Evolutionary conservation across 768 basidiomycete species (phyloP).

Genomic region (Hygrophorus pudorinus): DNA sequence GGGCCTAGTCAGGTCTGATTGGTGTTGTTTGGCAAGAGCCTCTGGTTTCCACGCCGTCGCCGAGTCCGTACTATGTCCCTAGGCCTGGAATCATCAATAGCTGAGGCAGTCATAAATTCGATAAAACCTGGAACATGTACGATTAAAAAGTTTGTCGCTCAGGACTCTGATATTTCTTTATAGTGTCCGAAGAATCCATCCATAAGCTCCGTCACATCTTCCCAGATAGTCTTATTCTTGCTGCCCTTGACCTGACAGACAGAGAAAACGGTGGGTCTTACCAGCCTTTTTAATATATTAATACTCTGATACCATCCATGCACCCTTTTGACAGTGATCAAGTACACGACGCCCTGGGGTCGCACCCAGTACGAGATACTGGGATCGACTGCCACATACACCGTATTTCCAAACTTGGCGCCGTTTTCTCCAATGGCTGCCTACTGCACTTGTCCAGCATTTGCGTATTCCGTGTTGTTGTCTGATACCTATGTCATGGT

Average conservation of each 20-base stretch:
- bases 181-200: conserved; percentile 44
- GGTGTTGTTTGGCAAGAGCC: no score
- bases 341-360: conserved; percentile 47
- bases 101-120: conserved; percentile 3
- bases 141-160: background rate
- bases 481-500: conserved; percentile 60
- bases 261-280: conserved; percentile 44
- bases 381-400: conserved; percentile 50
- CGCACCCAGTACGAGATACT: conserved; percentile 56
- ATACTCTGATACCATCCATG: background rate
- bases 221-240: conserved; percentile 52
- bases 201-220: conserved; percentile 47
- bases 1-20: background rate
- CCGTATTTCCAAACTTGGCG: conserved; percentile 32
- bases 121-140: conserved; percentile 3
- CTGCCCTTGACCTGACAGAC: conserved; percentile 73
- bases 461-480: conserved; percentile 51
- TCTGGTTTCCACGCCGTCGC: background rate
- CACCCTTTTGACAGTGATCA: conserved; percentile 37
- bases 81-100: background rate
- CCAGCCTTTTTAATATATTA: background rate
- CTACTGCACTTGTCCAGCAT: conserved; percentile 73
- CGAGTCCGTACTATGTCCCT: conserved; percentile 2
- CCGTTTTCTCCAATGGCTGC: conserved; percentile 29
- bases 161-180: background rate